phyloP scores from a whole-genome alignment of 2,329 filamentous ascomycete genomes.

The Neoscytalidium dimidiatum region DNA sequence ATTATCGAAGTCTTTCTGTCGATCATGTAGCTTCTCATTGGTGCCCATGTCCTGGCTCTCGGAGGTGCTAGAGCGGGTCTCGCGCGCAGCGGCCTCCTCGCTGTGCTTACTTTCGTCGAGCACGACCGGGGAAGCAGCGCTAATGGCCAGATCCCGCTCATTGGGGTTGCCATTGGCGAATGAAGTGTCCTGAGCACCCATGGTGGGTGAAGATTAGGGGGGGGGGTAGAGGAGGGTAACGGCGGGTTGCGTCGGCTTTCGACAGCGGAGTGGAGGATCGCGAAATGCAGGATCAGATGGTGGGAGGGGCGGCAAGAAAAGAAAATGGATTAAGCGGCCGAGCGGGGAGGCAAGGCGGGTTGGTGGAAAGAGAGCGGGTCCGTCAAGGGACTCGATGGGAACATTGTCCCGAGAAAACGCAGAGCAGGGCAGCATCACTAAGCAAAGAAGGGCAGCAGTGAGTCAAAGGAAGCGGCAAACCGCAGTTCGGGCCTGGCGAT shows the following conservation, averaged over 20 bases:
- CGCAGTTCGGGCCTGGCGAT: background rate
- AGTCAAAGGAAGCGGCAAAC: slow-evolving; percentile 4
- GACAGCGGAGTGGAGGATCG: slow-evolving; percentile 7
- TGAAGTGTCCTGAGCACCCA: slow-evolving; percentile 10
- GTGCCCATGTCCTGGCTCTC: slow-evolving; percentile 1
- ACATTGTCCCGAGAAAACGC: background rate
- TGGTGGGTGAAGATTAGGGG: slow-evolving; percentile 8
- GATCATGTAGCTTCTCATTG: slow-evolving; percentile 7
- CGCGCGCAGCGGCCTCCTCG: slow-evolving; percentile 5
- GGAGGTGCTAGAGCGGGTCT: slow-evolving; percentile 18
- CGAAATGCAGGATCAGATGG: slow-evolving; percentile 14
- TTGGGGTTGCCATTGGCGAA: background rate
- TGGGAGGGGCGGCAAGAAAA: slow-evolving; percentile 15
- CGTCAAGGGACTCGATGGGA: background rate
- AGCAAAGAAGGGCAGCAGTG: background rate
- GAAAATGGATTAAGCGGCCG: background rate
- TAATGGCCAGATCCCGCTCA: slow-evolving; percentile 3
- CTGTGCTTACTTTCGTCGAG: slow-evolving; percentile 4
- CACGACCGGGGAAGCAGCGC: slow-evolving; percentile 14
- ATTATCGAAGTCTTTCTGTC: slow-evolving; percentile 1
- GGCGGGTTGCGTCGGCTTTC: slow-evolving; percentile 8
- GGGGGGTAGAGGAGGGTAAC: background rate
- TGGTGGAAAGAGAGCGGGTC: slow-evolving; percentile 3
- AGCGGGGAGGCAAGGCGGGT: slow-evolving; percentile 11
- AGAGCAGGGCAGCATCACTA: background rate